Conservation (phyloP, 2,329 filamentous ascomycete species). For the Trichophyton schoenleinii region DNA sequence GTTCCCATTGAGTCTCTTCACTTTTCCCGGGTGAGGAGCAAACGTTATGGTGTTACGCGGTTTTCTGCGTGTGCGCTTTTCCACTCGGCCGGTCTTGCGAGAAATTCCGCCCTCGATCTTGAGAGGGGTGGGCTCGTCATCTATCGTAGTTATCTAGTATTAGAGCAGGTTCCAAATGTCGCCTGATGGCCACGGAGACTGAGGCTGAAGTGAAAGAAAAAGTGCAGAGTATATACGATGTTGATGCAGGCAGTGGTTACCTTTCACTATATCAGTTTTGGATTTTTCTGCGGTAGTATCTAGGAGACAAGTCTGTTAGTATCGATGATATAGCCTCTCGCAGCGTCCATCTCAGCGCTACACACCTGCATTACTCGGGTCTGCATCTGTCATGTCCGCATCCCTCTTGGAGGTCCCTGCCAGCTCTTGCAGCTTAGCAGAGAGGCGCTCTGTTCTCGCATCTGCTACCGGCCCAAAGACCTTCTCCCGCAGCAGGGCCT, state of each 20-base stretch:
- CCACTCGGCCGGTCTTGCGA: conserved; percentile 21
- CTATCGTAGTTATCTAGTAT: neutral
- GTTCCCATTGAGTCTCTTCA: conserved; percentile 22
- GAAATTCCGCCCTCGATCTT: neutral
- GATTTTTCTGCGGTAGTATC: conserved; percentile 1
- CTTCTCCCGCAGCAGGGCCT: conserved; percentile 61
- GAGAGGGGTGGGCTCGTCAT: neutral
- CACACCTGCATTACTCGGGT: conserved; percentile 18
- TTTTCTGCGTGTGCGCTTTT: conserved; percentile 28
- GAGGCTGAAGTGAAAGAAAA: neutral
- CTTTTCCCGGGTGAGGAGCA: conserved; percentile 21
- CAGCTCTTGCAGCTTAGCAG: conserved; percentile 71
- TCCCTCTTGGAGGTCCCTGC: conserved; percentile 51
- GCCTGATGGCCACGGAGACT: neutral
- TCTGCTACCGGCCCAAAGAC: conserved; percentile 75
- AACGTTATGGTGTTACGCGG: conserved; percentile 31
- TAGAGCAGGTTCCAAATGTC: neutral
- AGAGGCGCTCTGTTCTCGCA: conserved; percentile 69
- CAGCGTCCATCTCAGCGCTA: neutral
- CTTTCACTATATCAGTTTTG: neutral
- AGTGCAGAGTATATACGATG: conserved; percentile 3
- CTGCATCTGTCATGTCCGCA: conserved; percentile 32
- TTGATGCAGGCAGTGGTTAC: neutral
- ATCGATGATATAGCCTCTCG: neutral
- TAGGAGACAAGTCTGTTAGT: neutral